Percentiles rank a stretch among this genome's conserved stretches.
These are phyloP conservation scores for Penicillium ucsense DNA, from an alignment of 495 filamentous ascomycete species.

Conservation along the genomic window DNA sequence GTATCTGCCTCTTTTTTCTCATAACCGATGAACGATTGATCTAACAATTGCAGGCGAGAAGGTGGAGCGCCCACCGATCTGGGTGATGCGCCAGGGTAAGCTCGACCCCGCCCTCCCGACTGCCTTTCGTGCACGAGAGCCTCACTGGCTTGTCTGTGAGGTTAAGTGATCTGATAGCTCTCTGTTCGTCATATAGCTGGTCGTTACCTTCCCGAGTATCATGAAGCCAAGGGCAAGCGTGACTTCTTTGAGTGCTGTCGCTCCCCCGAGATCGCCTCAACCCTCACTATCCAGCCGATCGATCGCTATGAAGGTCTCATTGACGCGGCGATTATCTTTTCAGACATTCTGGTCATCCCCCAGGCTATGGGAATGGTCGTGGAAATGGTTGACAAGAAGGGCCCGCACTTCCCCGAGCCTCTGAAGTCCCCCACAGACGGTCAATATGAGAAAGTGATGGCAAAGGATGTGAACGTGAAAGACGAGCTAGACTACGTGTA, in stretches of 20 bases:
- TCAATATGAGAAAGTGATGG: constrained; percentile 70
- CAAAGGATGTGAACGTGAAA: constrained; percentile 70
- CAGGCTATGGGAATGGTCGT: constrained; percentile 96
- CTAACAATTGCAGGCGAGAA: constrained; percentile 57
- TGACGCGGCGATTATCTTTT: constrained; percentile 98
- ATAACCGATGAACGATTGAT: neutral
- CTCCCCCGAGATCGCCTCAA: constrained; percentile 81
- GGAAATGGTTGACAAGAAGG: constrained; percentile 94
- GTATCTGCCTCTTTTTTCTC: constrained; percentile 33
- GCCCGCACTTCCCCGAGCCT: constrained; percentile 85
- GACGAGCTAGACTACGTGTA: constrained; percentile 86
- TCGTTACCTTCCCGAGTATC: constrained; percentile 95
- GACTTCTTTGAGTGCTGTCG: constrained; percentile 99
- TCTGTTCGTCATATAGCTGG: constrained; percentile 50
- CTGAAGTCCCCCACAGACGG: constrained; percentile 65
- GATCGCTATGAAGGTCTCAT: constrained; percentile 83
- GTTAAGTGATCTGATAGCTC: neutral
- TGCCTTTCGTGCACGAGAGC: neutral
- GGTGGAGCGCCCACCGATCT: constrained; percentile 86
- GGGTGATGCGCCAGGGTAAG: constrained; percentile 97
- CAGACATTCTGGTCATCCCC: constrained; percentile 93
- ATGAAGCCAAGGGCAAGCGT: constrained; percentile 74
- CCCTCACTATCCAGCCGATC: constrained; percentile 85
- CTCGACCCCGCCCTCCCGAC: neutral
- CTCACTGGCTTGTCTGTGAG: neutral